A percentile compares a stretch with the other conserved stretches of the same genome.
phyloP scores from a whole-genome alignment of 1,284 basidiomycete genomes.

The Moesziomyces aphidis region DNA sequence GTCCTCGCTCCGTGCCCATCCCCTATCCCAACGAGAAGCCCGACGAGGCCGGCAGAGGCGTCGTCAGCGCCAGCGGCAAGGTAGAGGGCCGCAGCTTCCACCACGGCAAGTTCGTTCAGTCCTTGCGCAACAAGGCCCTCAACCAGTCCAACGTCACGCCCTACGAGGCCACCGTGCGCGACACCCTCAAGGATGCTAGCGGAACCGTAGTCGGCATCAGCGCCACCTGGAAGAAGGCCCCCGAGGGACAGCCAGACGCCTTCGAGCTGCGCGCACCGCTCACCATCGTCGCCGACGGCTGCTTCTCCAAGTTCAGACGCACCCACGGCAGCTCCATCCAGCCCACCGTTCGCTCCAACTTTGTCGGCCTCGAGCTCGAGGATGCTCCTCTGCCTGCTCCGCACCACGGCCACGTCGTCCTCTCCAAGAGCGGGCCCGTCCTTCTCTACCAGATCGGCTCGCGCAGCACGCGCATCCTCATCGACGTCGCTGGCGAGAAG shows the following conservation, averaged over 20 bases:
- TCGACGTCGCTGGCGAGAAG: slow-evolving; percentile 84
- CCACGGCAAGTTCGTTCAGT: slow-evolving; percentile 91
- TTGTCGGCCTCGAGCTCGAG: slow-evolving; percentile 83
- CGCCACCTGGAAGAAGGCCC: slow-evolving; percentile 44
- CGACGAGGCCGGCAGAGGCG: slow-evolving; percentile 42
- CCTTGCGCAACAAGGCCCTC: slow-evolving; percentile 78
- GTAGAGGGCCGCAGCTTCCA: slow-evolving; percentile 83
- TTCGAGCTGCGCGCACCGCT: slow-evolving; percentile 76
- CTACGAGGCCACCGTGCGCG: slow-evolving; percentile 57
- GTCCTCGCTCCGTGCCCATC: slow-evolving; percentile 78
- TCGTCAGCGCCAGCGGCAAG: slow-evolving; percentile 62
- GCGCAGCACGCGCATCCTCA: slow-evolving; percentile 85
- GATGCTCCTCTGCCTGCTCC: slow-evolving; percentile 81
- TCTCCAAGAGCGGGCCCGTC: slow-evolving; percentile 80
- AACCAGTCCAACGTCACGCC: slow-evolving; percentile 59
- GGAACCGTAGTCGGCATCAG: slow-evolving; percentile 52
- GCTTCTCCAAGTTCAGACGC: slow-evolving; percentile 85
- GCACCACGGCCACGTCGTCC: slow-evolving; percentile 86
- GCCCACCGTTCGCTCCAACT: slow-evolving; percentile 78
- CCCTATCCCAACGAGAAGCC: slow-evolving; percentile 78
- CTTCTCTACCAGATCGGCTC: slow-evolving; percentile 86
- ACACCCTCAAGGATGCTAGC: slow-evolving; percentile 50
- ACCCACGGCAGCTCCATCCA: slow-evolving; percentile 69
- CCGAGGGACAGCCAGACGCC: slow-evolving; percentile 16
- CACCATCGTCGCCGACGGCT: slow-evolving; percentile 92